Percentiles rank a stretch among this genome's conserved stretches.
Evolutionary conservation across 345 rosid species (phyloP).

Genomic region (Salix caprea): DNA sequence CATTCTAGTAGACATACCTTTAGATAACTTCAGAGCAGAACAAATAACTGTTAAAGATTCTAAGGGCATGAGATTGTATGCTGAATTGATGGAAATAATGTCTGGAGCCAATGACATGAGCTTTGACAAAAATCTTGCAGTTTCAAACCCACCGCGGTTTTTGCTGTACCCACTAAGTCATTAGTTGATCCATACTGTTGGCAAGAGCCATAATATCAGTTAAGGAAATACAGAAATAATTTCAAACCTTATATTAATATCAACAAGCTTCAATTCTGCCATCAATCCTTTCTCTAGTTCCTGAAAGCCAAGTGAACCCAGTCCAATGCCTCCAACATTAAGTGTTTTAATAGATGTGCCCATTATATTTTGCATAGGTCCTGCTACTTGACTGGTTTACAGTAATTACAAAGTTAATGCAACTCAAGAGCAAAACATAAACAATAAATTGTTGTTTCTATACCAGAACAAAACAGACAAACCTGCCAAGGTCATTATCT

Average conservation of each 20-base stretch:
- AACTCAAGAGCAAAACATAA: slow-evolving; percentile 9
- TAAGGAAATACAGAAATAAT: slow-evolving; percentile 10
- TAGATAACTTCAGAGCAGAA: slow-evolving; percentile 48
- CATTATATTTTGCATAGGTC: slow-evolving; percentile 48
- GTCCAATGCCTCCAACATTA: slow-evolving; percentile 70
- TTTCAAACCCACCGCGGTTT: slow-evolving; percentile 77
- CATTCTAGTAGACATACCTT: slow-evolving; percentile 36
- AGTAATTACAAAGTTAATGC: slow-evolving; percentile 17
- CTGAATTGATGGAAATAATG: slow-evolving; percentile 50
- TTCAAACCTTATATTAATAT: slow-evolving; percentile 67
- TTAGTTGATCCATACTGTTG: slow-evolving; percentile 1
- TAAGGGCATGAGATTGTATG: slow-evolving; percentile 75
- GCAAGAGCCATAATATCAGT: neutral
- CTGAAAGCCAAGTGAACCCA: slow-evolving; percentile 69
- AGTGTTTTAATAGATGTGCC: slow-evolving; percentile 42
- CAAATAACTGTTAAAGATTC: slow-evolving; percentile 59
- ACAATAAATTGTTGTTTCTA: slow-evolving; percentile 9
- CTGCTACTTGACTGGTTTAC: slow-evolving; percentile 56
- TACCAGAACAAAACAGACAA: slow-evolving; percentile 15
- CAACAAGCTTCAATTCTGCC: slow-evolving; percentile 41
- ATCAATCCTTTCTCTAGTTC: slow-evolving; percentile 39
- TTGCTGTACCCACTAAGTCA: slow-evolving; percentile 44
- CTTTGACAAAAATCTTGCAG: slow-evolving; percentile 68
- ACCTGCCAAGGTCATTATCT: slow-evolving; percentile 83
- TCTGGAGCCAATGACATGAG: slow-evolving; percentile 57